A percentile compares a stretch with the other conserved stretches of the same genome.
Evolutionary conservation across 1,139 yeast species (phyloP).

Genomic region (Pichia sp.): DNA sequence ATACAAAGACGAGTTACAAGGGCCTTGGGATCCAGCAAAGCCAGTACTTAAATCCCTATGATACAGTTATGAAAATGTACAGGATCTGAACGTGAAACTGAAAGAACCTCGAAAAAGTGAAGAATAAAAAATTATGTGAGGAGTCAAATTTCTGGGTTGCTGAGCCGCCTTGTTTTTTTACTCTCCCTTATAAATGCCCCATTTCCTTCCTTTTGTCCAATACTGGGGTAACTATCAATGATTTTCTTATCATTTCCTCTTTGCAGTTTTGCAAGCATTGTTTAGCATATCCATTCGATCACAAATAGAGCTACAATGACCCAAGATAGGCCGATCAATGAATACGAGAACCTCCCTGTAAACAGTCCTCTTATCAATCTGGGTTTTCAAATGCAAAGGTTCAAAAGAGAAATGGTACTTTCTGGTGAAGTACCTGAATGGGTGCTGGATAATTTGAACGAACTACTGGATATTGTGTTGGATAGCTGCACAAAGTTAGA

Average conservation of each 20-base stretch:
- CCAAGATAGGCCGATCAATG: not conserved
- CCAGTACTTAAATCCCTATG: conserved; percentile 42
- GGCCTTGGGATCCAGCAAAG: conserved; percentile 91
- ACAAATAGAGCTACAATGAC: not conserved
- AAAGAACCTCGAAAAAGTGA: too few relatives aligned
- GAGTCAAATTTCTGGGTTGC: not conserved
- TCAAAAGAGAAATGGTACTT: not conserved
- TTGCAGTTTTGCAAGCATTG: too few relatives aligned
- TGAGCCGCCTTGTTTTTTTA: not conserved
- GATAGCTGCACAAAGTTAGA: not conserved
- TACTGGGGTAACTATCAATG: too few relatives aligned
- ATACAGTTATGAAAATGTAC: too few relatives aligned
- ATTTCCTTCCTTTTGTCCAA: not conserved
- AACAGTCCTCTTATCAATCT: not conserved
- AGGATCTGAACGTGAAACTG: too few relatives aligned
- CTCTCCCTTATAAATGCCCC: not conserved
- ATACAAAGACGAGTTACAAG: conserved; percentile 83
- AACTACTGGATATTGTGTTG: not conserved
- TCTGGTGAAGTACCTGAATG: not conserved
- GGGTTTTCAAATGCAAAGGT: not conserved
- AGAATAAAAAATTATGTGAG: not conserved
- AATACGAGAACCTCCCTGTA: not conserved
- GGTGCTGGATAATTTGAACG: not conserved
- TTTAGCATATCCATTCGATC: not conserved
- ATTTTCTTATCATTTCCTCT: too few relatives aligned